Conservation (phyloP, 2,329 filamentous ascomycete species). For the Magnaporthales sp. region DNA sequence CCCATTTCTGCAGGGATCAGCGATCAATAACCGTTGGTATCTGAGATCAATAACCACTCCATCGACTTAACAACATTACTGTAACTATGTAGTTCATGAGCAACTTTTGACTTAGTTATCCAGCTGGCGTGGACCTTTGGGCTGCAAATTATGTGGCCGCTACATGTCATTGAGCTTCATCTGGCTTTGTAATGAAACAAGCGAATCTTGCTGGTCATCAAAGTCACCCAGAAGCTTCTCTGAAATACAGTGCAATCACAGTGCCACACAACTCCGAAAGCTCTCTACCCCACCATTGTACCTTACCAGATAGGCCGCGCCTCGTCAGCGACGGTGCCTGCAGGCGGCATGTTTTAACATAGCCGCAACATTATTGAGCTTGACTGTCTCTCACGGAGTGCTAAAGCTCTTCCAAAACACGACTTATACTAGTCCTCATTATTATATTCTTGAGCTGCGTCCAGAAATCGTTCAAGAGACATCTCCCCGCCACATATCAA, state of each 20-base stretch:
- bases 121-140: not conserved
- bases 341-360: not conserved
- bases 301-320: not conserved
- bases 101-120: not conserved
- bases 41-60: not conserved
- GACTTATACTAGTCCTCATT: not conserved
- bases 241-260: not conserved
- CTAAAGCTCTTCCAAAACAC: not conserved
- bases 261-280: not conserved
- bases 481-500: not conserved
- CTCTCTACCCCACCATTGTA: not conserved
- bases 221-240: not conserved
- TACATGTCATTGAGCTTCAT: not conserved
- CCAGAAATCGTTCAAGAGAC: not conserved
- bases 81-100: not conserved
- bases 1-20: not conserved
- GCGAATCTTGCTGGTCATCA: not conserved
- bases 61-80: not conserved
- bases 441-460: not conserved
- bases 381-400: not conserved
- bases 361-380: not conserved
- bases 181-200: not conserved
- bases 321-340: not conserved
- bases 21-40: not conserved
- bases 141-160: not conserved